Evolutionary conservation across 2,329 filamentous ascomycete species (phyloP).

Genomic region (Ophiosphaerella narmari): DNA sequence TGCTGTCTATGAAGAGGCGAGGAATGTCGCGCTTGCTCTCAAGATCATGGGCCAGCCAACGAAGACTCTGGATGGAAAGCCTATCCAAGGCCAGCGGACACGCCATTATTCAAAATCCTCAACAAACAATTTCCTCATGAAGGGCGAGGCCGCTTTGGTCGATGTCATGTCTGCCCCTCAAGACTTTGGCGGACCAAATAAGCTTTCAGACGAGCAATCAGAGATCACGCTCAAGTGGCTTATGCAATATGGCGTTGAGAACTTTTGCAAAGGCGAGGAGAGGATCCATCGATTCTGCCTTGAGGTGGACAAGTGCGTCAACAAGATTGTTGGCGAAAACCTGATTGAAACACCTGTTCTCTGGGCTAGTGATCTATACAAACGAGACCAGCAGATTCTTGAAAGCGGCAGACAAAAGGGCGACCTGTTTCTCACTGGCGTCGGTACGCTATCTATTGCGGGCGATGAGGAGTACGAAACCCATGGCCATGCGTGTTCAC

Average conservation of each 20-base stretch:
- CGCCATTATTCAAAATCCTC: slow-evolving; percentile 52
- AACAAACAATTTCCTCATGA: slow-evolving; percentile 68
- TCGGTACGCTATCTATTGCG: slow-evolving; percentile 55
- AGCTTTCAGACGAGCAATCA: slow-evolving; percentile 93
- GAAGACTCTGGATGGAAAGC: slow-evolving; percentile 48
- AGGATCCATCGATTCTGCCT: slow-evolving; percentile 91
- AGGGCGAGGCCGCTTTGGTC: slow-evolving; percentile 82
- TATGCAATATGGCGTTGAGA: slow-evolving; percentile 79
- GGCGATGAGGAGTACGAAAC: slow-evolving; percentile 54
- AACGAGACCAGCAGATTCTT: slow-evolving; percentile 71
- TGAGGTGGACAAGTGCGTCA: slow-evolving; percentile 85
- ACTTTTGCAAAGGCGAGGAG: slow-evolving; percentile 94
- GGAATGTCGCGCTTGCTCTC: slow-evolving; percentile 82
- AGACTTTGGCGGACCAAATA: slow-evolving; percentile 88
- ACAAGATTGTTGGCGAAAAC: slow-evolving; percentile 81
- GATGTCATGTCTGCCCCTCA: slow-evolving; percentile 82
- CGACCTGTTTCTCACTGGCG: slow-evolving; percentile 52
- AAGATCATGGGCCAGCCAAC: slow-evolving; percentile 79
- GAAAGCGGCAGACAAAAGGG: slow-evolving; percentile 57
- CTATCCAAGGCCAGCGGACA: slow-evolving; percentile 45
- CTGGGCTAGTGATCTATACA: slow-evolving; percentile 90
- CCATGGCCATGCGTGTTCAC: slow-evolving; percentile 42
- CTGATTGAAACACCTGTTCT: slow-evolving; percentile 84
- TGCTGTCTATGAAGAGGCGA: slow-evolving; percentile 82
- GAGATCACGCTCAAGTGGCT: slow-evolving; percentile 85